Percentiles rank a stretch among this genome's conserved stretches.
phyloP scores from a whole-genome alignment of 1,139 yeast genomes.

The Candida tunisiensis region DNA sequence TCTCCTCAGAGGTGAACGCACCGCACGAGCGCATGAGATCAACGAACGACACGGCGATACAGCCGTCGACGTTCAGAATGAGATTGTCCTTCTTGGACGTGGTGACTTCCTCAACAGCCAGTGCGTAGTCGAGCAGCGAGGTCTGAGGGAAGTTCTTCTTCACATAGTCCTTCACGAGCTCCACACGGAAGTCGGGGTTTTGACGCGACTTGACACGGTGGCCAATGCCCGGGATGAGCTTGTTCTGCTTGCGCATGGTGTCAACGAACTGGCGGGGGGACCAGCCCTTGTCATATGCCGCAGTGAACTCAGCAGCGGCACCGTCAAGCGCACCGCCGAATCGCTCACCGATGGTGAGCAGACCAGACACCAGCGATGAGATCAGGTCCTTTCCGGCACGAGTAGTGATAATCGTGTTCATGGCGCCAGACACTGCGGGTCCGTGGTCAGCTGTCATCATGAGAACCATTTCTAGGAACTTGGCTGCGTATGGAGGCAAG shows the following conservation, averaged over 20 bases:
- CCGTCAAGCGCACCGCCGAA: constrained; percentile 32
- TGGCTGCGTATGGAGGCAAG: constrained; percentile 26
- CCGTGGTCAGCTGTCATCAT: constrained; percentile 33
- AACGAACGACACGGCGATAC: constrained; percentile 28
- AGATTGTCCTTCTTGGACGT: constrained; percentile 31
- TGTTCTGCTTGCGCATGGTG: constrained; percentile 29
- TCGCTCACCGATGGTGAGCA: constrained; percentile 28
- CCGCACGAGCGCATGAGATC: constrained; percentile 28
- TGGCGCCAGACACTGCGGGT: constrained; percentile 31
- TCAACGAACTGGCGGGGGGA: constrained; percentile 30
- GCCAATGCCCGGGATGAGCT: constrained; percentile 30
- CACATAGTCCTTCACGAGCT: constrained; percentile 29
- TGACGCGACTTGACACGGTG: constrained; percentile 31
- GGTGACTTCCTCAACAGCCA: constrained; percentile 32
- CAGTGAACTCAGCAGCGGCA: constrained; percentile 28
- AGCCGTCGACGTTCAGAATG: constrained; percentile 29
- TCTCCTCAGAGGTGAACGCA: constrained; percentile 27
- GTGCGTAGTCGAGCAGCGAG: constrained; percentile 26
- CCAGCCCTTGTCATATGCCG: constrained; percentile 26
- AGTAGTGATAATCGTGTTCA: constrained; percentile 31
- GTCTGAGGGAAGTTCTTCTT: constrained; percentile 28
- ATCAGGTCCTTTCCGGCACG: constrained; percentile 31
- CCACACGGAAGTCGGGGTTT: constrained; percentile 32
- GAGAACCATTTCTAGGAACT: constrained; percentile 29
- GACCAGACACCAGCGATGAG: constrained; percentile 28